Percentiles rank a stretch among this genome's conserved stretches.
phyloP scores from a whole-genome alignment of 2,329 filamentous ascomycete genomes.

The Trichophyton equinum region DNA sequence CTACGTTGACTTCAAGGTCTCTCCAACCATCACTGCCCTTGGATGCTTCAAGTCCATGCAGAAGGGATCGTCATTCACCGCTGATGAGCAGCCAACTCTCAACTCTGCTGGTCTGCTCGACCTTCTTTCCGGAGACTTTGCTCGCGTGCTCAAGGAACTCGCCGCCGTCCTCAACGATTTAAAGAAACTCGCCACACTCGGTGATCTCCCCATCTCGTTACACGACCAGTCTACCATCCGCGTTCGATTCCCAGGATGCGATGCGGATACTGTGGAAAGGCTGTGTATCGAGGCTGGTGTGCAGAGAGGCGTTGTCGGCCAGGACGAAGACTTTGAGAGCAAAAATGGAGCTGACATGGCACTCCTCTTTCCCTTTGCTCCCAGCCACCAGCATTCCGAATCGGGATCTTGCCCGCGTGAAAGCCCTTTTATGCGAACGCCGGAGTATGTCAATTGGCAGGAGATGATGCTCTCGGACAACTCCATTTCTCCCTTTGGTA shows the following conservation, averaged over 20 bases:
- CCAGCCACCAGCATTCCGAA: slow-evolving; percentile 40
- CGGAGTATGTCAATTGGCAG: slow-evolving; percentile 42
- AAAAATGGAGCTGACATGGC: slow-evolving; percentile 59
- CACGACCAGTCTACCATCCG: slow-evolving; percentile 56
- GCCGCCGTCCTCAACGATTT: slow-evolving; percentile 69
- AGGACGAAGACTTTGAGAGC: slow-evolving; percentile 64
- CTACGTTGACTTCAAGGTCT: slow-evolving; percentile 77
- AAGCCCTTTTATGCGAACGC: slow-evolving; percentile 22
- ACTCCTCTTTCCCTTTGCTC: slow-evolving; percentile 75
- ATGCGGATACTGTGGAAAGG: slow-evolving; percentile 65
- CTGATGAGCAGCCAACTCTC: slow-evolving; percentile 47
- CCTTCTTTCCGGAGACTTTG: slow-evolving; percentile 75
- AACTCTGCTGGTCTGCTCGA: slow-evolving; percentile 77
- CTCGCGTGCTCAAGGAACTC: slow-evolving; percentile 71
- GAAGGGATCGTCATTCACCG: slow-evolving; percentile 19
- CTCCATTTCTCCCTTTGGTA: slow-evolving; percentile 15
- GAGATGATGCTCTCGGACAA: slow-evolving; percentile 39
- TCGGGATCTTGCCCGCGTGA: slow-evolving; percentile 19
- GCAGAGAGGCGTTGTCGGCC: slow-evolving; percentile 60
- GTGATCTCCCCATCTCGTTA: slow-evolving; percentile 70
- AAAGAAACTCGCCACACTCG: slow-evolving; percentile 60
- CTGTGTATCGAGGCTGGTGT: slow-evolving; percentile 83
- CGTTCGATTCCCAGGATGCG: slow-evolving; percentile 83
- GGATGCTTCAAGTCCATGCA: slow-evolving; percentile 46
- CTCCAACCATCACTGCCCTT: slow-evolving; percentile 80